These are phyloP conservation scores for Pelargonium cotyledonis DNA, from an alignment of 441 rosid genomes.

Conservation along the genomic window DNA sequence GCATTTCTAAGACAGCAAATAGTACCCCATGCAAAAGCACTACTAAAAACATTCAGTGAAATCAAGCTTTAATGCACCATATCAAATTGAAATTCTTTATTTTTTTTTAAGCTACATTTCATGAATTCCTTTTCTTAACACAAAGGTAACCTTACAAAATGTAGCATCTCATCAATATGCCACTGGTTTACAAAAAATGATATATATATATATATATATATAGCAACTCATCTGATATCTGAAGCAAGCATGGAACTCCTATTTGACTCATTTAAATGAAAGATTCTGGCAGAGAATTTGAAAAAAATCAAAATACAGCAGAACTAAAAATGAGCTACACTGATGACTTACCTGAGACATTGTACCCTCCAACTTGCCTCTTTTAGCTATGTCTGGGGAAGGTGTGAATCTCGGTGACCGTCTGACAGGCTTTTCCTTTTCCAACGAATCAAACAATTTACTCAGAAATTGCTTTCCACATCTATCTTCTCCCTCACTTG, in stretches of 20 bases:
- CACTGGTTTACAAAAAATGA: background rate
- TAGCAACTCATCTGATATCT: background rate
- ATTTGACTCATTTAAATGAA: background rate
- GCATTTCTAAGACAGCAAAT: background rate
- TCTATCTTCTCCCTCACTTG: background rate
- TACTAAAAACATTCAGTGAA: background rate
- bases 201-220: background rate
- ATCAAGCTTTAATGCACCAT: background rate
- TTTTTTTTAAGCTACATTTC: background rate
- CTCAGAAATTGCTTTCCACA: background rate
- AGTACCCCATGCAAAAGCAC: background rate
- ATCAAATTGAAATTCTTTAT: background rate
- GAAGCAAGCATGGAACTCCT: background rate
- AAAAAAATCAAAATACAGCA: background rate
- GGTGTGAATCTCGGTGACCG: background rate
- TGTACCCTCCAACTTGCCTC: background rate
- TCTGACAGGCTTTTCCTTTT: background rate
- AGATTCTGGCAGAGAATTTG: background rate
- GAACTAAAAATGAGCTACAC: background rate
- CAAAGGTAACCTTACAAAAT: background rate
- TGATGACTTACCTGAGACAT: slow-evolving; percentile 3
- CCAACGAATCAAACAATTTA: background rate
- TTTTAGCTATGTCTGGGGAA: background rate
- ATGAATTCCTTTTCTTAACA: background rate
- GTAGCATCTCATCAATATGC: background rate